Conservation (phyloP, 2,329 filamentous ascomycete species). For the Pezicula neosporulosa region DNA sequence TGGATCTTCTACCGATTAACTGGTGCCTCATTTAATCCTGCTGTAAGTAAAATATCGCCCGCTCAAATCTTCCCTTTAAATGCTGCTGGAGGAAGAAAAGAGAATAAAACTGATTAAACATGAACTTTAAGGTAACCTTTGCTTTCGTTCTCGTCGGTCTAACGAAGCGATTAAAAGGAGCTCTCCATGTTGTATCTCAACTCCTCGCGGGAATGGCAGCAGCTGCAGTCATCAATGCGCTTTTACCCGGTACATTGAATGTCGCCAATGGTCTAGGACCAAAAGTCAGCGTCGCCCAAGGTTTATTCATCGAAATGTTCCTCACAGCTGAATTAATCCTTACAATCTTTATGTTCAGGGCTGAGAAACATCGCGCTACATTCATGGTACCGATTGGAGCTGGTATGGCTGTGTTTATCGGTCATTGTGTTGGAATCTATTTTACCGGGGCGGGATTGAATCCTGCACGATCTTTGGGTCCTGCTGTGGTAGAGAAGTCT, state of each 20-base stretch:
- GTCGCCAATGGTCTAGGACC: constrained; percentile 37
- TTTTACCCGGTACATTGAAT: constrained; percentile 41
- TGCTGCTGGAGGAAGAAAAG: too few species aligned
- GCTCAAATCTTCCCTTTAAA: too few species aligned
- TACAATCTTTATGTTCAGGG: constrained; percentile 48
- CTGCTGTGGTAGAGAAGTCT: constrained; percentile 38
- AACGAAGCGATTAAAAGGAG: constrained; percentile 27
- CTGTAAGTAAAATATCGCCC: constrained; percentile 18
- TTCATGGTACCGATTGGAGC: constrained; percentile 47
- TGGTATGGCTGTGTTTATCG: constrained; percentile 41
- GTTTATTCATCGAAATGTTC: constrained; percentile 46
- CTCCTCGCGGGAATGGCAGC: constrained; percentile 32
- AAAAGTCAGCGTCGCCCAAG: constrained; percentile 37
- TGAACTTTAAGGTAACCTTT: constrained; percentile 35
- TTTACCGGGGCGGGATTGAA: constrained; percentile 47
- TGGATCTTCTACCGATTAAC: constrained; percentile 51
- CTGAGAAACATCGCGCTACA: constrained; percentile 44
- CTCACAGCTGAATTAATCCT: constrained; percentile 46
- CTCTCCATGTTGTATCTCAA: too few species aligned
- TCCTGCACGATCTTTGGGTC: constrained; percentile 43
- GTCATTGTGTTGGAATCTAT: constrained; percentile 39
- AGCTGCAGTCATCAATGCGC: constrained; percentile 36
- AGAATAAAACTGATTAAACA: too few species aligned
- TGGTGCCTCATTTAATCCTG: constrained; percentile 48
- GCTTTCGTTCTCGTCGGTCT: constrained; percentile 33